Evolutionary conservation across 192 early-diverging fungal species (phyloP), one percentile per base, ranked within the genome.

Genomic region (Linnemannia schmuckeri): DNA sequence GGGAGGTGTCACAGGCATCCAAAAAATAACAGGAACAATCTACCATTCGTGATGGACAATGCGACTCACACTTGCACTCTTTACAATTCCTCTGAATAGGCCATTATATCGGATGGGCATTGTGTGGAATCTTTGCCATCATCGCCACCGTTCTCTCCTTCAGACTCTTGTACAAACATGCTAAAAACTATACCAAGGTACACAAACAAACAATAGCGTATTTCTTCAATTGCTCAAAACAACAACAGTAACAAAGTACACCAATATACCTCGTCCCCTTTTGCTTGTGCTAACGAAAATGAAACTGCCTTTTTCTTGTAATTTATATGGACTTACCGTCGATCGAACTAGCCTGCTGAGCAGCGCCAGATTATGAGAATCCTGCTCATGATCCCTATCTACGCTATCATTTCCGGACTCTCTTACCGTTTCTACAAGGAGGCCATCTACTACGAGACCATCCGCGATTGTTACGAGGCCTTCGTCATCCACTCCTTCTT

Each of bases 321-420:
- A 46, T 46, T 15, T 46, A 15, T 46, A 46, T 10, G 44, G 6
- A 52, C 24, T 63, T 13, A 37, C 30, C n/a, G 17, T 61, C 52
- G 17, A 49, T 40, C 47, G 9, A 22, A 0, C 13, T 79, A 88
- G 79, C 95, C 95, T 15, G 72, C 90, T n/a, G 91, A 95, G 72
- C 95, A 96, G 83, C 78, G 83, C n/a, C 93, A 93, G 72, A 94
- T 96, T 40, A 93, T 96, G 70, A 93, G 95, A 61, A 94, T 96
- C 47, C 83, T 95, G 33, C 89, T 96, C 37, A 92, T 96, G 86
- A 93, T 95, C 73, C 94, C 95, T 0, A 89, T 96, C 44, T 96
- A 96, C 87, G 87, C 94, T 63, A 85, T 94, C 46, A 91, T 96
- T 49, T 93, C 93, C 15, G 94, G 89, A 70, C 88, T 94, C 74